A percentile compares a stretch with the other conserved stretches of the same genome.
These are phyloP conservation scores for Dissoconium aciculare DNA, from an alignment of 2,329 filamentous ascomycete genomes.

Conservation along the genomic window DNA sequence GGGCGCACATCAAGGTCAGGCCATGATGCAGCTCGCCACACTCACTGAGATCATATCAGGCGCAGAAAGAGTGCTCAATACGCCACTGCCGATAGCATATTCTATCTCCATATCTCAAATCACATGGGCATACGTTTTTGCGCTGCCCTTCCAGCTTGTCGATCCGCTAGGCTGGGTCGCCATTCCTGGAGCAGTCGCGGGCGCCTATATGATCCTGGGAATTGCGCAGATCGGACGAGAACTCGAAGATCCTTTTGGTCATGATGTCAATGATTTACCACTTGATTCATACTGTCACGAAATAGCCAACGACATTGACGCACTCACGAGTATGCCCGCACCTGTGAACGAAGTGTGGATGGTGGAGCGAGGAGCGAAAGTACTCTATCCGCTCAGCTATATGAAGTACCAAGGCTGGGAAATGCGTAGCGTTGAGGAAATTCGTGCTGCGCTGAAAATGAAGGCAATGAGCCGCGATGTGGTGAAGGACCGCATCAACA, in stretches of 20 bases:
- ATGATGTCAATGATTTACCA: conserved; percentile 69
- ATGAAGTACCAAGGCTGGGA: conserved; percentile 28
- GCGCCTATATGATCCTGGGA: conserved; percentile 67
- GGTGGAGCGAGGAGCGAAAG: conserved; percentile 33
- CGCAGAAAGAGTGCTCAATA: conserved; percentile 65
- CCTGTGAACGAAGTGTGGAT: conserved; percentile 41
- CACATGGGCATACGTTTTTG: conserved; percentile 67
- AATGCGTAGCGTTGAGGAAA: conserved; percentile 25
- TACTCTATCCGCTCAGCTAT: conserved; percentile 41
- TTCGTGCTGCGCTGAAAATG: conserved; percentile 30
- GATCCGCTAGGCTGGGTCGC: conserved; percentile 52
- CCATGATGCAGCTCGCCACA: conserved; percentile 41
- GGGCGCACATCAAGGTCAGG: conserved; percentile 44
- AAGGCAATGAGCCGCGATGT: conserved; percentile 23
- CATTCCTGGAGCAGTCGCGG: conserved; percentile 56
- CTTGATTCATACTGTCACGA: conserved; percentile 64
- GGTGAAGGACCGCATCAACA: conserved; percentile 13
- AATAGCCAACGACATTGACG: conserved; percentile 57
- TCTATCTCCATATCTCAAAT: conserved; percentile 74
- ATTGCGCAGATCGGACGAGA: conserved; percentile 62
- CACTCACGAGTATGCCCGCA: conserved; percentile 46
- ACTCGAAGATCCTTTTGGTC: conserved; percentile 73
- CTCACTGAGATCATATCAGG: conserved; percentile 60
- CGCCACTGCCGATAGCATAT: conserved; percentile 69
- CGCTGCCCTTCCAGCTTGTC: conserved; percentile 69